Conservation (phyloP, 2,329 filamentous ascomycete species). For the Coniochaeta sp. region DNA sequence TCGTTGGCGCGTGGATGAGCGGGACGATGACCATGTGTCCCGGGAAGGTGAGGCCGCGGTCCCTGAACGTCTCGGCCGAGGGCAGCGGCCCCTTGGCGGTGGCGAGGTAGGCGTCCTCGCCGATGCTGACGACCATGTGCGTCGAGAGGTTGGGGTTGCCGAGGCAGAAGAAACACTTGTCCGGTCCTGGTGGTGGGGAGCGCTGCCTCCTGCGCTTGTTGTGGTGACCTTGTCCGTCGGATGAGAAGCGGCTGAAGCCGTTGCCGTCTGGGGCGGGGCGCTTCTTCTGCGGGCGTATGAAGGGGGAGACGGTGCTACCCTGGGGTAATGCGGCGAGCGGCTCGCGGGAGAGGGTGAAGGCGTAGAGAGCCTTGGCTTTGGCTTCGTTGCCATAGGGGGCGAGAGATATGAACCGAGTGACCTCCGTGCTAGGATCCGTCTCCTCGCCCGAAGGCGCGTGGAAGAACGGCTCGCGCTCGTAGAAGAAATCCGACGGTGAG, state of each 20-base stretch:
- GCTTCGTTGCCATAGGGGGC: constrained; percentile 67
- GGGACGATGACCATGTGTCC: constrained; percentile 89
- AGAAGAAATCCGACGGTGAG: constrained; percentile 62
- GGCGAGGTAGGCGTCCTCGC: constrained; percentile 79
- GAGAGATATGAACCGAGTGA: constrained; percentile 88
- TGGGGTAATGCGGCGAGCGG: constrained; percentile 53
- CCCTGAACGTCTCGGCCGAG: constrained; percentile 57
- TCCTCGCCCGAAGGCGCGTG: constrained; percentile 44
- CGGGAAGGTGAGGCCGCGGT: constrained; percentile 64
- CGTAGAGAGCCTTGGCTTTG: constrained; percentile 78
- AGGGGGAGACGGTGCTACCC: constrained; percentile 72
- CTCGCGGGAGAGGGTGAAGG: constrained; percentile 65
- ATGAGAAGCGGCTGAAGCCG: constrained; percentile 45
- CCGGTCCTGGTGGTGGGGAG: constrained; percentile 59
- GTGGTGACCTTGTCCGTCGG: constrained; percentile 30
- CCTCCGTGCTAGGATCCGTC: constrained; percentile 38
- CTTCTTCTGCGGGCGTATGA: constrained; percentile 48
- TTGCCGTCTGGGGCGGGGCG: constrained; percentile 41
- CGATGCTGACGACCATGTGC: constrained; percentile 87
- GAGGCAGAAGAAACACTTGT: constrained; percentile 91
- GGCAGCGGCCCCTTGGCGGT: constrained; percentile 87
- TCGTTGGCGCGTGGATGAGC: constrained; percentile 70
- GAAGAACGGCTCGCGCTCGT: constrained; percentile 89
- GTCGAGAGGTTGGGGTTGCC: constrained; percentile 77
- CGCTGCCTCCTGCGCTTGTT: constrained; percentile 34